These are phyloP conservation scores for Aurantiochytrium sp. DNA, from an alignment of 108 stramenopile genomes.

Conservation along the genomic window DNA sequence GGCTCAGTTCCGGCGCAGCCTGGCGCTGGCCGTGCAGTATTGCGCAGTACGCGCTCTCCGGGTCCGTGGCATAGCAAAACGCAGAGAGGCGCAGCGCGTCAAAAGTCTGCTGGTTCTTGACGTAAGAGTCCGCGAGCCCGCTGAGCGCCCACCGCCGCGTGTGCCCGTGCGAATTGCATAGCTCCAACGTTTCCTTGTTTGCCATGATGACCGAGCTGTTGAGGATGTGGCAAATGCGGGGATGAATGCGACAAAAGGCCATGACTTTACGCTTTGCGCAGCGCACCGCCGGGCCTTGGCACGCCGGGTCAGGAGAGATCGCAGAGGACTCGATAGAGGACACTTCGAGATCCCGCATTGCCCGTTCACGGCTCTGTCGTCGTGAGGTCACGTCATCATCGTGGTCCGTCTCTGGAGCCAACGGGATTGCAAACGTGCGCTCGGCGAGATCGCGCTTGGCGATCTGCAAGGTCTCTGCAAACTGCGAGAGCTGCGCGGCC, in stretches of 20 bases:
- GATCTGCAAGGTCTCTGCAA: neutral
- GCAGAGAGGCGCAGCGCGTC: neutral
- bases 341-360: neutral
- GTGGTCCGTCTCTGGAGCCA: neutral
- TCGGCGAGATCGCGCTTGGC: neutral
- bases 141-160: neutral
- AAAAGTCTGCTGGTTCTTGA: neutral
- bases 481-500: neutral
- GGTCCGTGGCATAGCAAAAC: neutral
- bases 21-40: neutral
- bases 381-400: neutral
- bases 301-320: neutral
- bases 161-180: neutral
- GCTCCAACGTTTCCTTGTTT: neutral
- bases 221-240: neutral
- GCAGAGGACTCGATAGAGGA: neutral
- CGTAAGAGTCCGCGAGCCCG: neutral
- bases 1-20: neutral
- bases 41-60: neutral
- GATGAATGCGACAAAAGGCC: neutral
- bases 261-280: neutral
- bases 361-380: too few species aligned
- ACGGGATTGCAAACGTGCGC: neutral
- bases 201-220: slow-evolving; percentile 2
- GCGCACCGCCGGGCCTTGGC: neutral